Evolutionary conservation across 2,329 filamentous ascomycete genomes (phyloP).

Genomic region (Stachybotrys echinatus): DNA sequence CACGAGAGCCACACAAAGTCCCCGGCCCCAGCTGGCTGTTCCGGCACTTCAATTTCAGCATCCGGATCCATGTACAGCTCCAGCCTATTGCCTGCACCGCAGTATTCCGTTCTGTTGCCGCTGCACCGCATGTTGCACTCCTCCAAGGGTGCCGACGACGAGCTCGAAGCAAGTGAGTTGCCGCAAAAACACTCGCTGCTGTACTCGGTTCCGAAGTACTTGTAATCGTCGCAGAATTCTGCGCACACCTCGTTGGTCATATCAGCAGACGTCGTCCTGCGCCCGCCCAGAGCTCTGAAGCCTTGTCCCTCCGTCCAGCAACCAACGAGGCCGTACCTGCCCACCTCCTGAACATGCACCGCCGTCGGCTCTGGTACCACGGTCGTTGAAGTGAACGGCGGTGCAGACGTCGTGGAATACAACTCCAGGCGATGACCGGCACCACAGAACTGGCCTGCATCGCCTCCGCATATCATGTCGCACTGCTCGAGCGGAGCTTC

Average conservation of each 20-base stretch:
- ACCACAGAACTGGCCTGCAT: slow-evolving; percentile 35
- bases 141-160: slow-evolving; percentile 16
- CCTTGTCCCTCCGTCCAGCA: slow-evolving; percentile 34
- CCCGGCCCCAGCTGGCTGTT: slow-evolving; percentile 24
- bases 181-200: slow-evolving; percentile 33
- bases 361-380: slow-evolving; percentile 19
- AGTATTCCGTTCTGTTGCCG: slow-evolving; percentile 26
- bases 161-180: slow-evolving; percentile 20
- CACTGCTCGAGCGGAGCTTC: slow-evolving; percentile 24
- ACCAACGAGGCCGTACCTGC: slow-evolving; percentile 26
- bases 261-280: slow-evolving; percentile 14
- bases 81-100: slow-evolving; percentile 25
- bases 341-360: background rate
- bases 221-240: slow-evolving; percentile 26
- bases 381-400: slow-evolving; percentile 14
- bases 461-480: slow-evolving; percentile 35
- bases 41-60: slow-evolving; percentile 17
- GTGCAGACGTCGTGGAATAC: slow-evolving; percentile 33
- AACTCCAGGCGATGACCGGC: slow-evolving; percentile 37
- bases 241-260: slow-evolving; percentile 30
- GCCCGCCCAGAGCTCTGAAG: slow-evolving; percentile 26
- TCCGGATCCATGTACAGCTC: slow-evolving; percentile 26
- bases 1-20: slow-evolving; percentile 28
- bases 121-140: slow-evolving; percentile 30
- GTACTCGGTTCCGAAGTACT: slow-evolving; percentile 37